These are phyloP conservation scores for Phytophthora rubi DNA, from an alignment of 352 stramenopile genomes.

Conservation along the genomic window DNA sequence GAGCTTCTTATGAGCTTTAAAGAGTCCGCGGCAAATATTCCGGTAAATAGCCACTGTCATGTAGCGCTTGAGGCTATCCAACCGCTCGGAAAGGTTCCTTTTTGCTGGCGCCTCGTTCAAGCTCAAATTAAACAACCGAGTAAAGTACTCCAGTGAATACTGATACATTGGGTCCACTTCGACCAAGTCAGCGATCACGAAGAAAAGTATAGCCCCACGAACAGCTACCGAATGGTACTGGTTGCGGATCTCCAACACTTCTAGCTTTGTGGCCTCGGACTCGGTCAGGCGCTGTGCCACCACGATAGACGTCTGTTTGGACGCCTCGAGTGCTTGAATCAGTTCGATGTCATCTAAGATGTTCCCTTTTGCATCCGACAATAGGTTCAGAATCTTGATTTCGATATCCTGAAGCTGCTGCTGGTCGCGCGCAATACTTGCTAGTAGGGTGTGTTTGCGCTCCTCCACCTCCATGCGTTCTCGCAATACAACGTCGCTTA, in stretches of 20 bases:
- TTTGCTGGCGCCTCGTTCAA: slow-evolving; percentile 47
- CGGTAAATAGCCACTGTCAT: slow-evolving; percentile 65
- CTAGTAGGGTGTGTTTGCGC: slow-evolving; percentile 83
- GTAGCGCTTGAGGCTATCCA: slow-evolving; percentile 50
- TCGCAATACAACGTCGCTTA: slow-evolving; percentile 88
- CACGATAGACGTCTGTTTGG: slow-evolving; percentile 69
- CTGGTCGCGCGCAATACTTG: slow-evolving; percentile 91
- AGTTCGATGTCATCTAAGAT: slow-evolving; percentile 93
- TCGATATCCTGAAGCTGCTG: slow-evolving; percentile 91
- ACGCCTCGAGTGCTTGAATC: slow-evolving; percentile 65
- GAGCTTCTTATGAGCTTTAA: slow-evolving; percentile 67
- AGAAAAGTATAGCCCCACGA: slow-evolving; percentile 75
- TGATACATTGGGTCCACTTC: slow-evolving; percentile 82
- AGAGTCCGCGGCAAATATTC: slow-evolving; percentile 78
- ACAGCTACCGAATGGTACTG: slow-evolving; percentile 64
- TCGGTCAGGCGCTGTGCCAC: slow-evolving; percentile 62
- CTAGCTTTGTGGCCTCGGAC: slow-evolving; percentile 63
- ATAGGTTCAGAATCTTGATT: slow-evolving; percentile 89
- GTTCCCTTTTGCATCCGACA: slow-evolving; percentile 88
- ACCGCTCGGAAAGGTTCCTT: slow-evolving; percentile 34
- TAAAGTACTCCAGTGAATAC: slow-evolving; percentile 81
- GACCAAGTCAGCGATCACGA: slow-evolving; percentile 64
- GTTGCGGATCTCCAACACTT: slow-evolving; percentile 68
- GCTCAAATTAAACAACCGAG: slow-evolving; percentile 66
- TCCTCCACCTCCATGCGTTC: slow-evolving; percentile 90